These are phyloP conservation scores for Chytridiales sp. DNA, from an alignment of 371 early-diverging fungal genomes.

Conservation along the genomic window DNA sequence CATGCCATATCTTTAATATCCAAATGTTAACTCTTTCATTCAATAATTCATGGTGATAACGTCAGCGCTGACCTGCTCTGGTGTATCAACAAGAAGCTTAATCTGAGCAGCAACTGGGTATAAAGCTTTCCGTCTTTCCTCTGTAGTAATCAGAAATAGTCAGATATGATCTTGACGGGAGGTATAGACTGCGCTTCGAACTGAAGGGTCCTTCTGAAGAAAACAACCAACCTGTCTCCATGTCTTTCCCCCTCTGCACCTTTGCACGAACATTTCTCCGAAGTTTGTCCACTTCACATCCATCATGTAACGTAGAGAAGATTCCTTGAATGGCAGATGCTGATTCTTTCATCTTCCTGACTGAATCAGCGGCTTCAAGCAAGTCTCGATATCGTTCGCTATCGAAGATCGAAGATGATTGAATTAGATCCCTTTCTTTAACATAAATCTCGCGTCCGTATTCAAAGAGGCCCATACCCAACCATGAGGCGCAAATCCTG, in stretches of 20 bases:
- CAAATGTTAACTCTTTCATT: neutral
- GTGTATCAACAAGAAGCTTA: slow-evolving; percentile 80
- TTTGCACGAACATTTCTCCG: slow-evolving; percentile 42
- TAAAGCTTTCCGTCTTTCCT: slow-evolving; percentile 55
- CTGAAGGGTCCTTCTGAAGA: neutral
- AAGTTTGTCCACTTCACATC: slow-evolving; percentile 59
- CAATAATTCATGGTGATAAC: no score
- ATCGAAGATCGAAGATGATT: no score
- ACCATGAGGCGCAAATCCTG: slow-evolving; percentile 82
- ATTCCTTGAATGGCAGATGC: slow-evolving; percentile 57
- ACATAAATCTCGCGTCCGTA: neutral
- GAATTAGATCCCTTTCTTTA: neutral
- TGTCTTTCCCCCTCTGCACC: slow-evolving; percentile 41
- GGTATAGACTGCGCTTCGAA: slow-evolving; percentile 1
- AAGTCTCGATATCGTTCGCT: slow-evolving; percentile 85
- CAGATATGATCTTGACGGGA: slow-evolving; percentile 1
- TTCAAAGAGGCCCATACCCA: slow-evolving; percentile 59
- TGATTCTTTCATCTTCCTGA: slow-evolving; percentile 68
- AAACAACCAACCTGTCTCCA: slow-evolving; percentile 36
- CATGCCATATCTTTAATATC: slow-evolving; percentile 66
- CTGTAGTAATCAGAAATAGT: slow-evolving; percentile 35
- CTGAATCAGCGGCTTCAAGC: slow-evolving; percentile 81
- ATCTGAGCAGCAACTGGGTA: slow-evolving; percentile 76
- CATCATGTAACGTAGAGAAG: slow-evolving; percentile 58
- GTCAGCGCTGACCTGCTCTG: slow-evolving; percentile 69